These are phyloP conservation scores for Vitellaria paradoxa DNA, from an alignment of 179 eudicot species.

Conservation along the genomic window DNA sequence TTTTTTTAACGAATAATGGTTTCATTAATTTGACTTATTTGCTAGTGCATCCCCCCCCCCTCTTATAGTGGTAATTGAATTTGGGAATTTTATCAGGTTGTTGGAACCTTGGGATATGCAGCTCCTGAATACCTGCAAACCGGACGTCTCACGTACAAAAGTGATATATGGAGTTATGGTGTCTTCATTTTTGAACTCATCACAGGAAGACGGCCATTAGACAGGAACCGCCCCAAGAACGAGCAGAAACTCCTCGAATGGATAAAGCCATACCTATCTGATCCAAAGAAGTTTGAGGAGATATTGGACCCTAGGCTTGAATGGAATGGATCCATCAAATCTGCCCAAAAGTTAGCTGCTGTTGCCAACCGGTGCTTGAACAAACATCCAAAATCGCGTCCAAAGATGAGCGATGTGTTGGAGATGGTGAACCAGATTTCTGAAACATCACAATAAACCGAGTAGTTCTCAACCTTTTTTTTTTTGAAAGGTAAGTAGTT, in stretches of 20 bases:
- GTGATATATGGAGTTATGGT: constrained; percentile 83
- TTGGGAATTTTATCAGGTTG: constrained; percentile 44
- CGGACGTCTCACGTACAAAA: constrained; percentile 73
- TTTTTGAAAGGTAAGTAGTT: too few relatives aligned
- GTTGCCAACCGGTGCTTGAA: constrained; percentile 76
- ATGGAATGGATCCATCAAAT: constrained; percentile 41
- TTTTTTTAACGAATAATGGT: too few relatives aligned
- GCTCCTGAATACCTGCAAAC: constrained; percentile 89
- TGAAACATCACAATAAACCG: constrained; percentile 36
- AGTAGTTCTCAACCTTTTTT: constrained; percentile 28
- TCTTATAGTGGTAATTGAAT: background rate
- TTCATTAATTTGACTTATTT: too few relatives aligned
- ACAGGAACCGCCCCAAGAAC: constrained; percentile 60
- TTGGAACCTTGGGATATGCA: constrained; percentile 85
- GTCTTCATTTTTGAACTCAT: constrained; percentile 80
- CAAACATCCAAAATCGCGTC: constrained; percentile 66
- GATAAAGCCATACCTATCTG: constrained; percentile 74
- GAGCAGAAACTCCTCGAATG: constrained; percentile 79
- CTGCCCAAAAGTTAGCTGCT: constrained; percentile 62
- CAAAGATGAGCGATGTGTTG: constrained; percentile 84
- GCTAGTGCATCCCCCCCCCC: too few relatives aligned
- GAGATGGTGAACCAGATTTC: constrained; percentile 62
- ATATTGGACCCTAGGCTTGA: constrained; percentile 88
- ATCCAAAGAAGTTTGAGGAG: constrained; percentile 55
- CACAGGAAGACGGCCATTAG: constrained; percentile 76